phyloP scores from a whole-genome alignment of 108 stramenopile species.

The Nannochloropsis granulata region DNA sequence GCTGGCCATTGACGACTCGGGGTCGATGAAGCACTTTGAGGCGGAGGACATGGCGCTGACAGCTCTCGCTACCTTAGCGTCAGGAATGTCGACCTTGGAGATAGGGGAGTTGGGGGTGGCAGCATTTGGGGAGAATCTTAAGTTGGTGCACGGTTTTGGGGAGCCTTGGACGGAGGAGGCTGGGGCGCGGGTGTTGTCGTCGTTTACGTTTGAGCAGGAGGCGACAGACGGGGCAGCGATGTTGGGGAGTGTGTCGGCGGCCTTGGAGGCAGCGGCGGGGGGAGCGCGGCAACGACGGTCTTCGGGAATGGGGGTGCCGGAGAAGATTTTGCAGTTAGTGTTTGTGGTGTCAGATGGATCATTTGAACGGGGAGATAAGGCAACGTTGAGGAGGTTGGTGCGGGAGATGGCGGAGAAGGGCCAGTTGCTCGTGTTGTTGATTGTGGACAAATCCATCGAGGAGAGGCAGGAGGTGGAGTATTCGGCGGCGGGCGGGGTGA shows the following conservation, averaged over 20 bases:
- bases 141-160: conserved; percentile 70
- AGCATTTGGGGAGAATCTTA: conserved; percentile 4
- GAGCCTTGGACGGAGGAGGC: conserved; percentile 69
- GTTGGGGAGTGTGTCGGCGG: not conserved
- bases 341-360: conserved; percentile 89
- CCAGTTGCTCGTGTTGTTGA: conserved; percentile 79
- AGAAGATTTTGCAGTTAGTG: conserved; percentile 46
- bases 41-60: conserved; percentile 75
- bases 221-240: not conserved
- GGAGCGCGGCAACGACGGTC: not conserved
- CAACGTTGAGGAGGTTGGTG: conserved; percentile 56
- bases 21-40: conserved; percentile 78
- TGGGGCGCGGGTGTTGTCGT: conserved; percentile 55
- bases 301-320: not conserved
- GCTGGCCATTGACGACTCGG: conserved; percentile 89
- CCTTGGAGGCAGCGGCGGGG: not conserved
- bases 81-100: not conserved
- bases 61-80: conserved; percentile 65
- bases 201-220: conserved; percentile 62
- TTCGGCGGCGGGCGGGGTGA: not conserved
- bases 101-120: not conserved
- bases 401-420: conserved; percentile 75
- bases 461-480: not conserved
- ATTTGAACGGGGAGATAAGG: conserved; percentile 75
- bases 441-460: conserved; percentile 51